Evolutionary conservation across 306 rosid species (phyloP), one percentile per base, ranked within the genome.

Genomic region (Geum urbanum): DNA sequence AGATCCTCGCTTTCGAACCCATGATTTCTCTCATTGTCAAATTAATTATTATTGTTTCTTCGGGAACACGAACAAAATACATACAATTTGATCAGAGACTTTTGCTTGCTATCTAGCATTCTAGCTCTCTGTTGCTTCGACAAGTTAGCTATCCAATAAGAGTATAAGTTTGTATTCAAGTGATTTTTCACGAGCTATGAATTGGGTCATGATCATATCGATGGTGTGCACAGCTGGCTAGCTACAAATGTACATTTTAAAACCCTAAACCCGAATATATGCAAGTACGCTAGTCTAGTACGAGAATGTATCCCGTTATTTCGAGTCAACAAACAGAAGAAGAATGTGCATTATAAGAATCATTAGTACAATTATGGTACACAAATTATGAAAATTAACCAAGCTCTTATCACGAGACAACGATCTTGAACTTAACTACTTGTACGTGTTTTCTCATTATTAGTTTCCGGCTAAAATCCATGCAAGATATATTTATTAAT

Each of bases 1-100:
- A 90, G 94, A 83, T 84, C 57, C n/a, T 35, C 65, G 6, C 65
- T 67, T 71, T 81, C 73, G 73, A 78, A 73, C 58, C 70, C 75
- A 78, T 45, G 72, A 72, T 61, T 62, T 48, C 44, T 51, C 56
- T 24, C 63, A 56, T 56, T 56, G n/a, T 22, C 63, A 40, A 37
- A 52, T 4, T 20, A 14, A 49, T 52, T 22, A 32, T 1, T 37
- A 20, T 43, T 59, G 72, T 84, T 76, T 71, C 52, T 73, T 44
- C 63, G 56, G 74, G 20, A 70, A 40, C 62, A 56, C 22, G 20
- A 70, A 40, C 62, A 56, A 56, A 56, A 39, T 22, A 27, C 13
- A 22, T 27, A 22, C 20, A 11, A 11, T 22, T 5, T 8, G 32
- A 40, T 72, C 68, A 61, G 18, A 72, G 41, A 70, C 45, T 41